These are phyloP conservation scores for Clohesyomyces aquaticus DNA, from an alignment of 495 filamentous ascomycete genomes.

Conservation along the genomic window DNA sequence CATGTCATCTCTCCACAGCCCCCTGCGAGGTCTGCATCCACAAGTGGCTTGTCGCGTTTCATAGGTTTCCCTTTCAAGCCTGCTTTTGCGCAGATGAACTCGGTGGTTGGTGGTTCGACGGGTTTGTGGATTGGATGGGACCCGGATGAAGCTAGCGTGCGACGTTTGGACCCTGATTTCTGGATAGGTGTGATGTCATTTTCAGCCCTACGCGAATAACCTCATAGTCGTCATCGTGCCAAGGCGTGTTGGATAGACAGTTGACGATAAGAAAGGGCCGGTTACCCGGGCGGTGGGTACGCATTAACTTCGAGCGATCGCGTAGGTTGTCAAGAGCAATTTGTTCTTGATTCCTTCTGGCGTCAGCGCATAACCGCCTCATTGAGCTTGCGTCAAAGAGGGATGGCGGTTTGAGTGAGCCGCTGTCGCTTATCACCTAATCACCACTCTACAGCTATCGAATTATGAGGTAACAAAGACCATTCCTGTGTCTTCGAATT, in stretches of 20 bases:
- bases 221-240: conserved; percentile 4
- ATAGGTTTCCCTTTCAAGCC: conserved; percentile 1
- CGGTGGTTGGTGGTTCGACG: background rate
- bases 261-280: background rate
- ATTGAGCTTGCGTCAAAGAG: no score
- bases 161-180: no score
- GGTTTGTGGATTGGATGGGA: background rate
- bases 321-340: no score
- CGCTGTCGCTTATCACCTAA: no score
- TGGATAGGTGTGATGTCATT: conserved; percentile 19
- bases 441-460: no score
- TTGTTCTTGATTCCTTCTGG: no score
- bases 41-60: conserved; percentile 8
- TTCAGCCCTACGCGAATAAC: conserved; percentile 16
- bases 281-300: no score
- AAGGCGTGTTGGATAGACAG: background rate
- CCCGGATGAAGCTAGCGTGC: background rate
- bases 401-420: no score
- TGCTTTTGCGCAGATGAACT: background rate
- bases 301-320: no score
- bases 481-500: no score
- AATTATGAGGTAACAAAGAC: no score
- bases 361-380: no score
- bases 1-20: background rate
- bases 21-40: background rate